These are phyloP conservation scores for Glomus cerebriforme DNA, from an alignment of 192 early-diverging fungal species.

Conservation along the genomic window DNA sequence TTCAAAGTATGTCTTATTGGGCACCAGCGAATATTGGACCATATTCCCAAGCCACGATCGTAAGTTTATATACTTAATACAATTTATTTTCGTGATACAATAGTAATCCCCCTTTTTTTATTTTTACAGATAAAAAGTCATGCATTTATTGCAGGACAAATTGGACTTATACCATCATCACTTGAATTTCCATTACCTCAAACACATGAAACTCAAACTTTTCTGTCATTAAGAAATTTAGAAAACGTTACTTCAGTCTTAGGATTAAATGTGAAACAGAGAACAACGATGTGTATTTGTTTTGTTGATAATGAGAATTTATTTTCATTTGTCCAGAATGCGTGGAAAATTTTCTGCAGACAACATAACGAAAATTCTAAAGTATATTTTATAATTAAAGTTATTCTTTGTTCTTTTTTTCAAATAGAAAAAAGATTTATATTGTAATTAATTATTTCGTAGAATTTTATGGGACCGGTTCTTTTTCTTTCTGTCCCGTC, in stretches of 20 bases:
- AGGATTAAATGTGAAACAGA: conserved; percentile 36
- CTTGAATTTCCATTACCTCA: conserved; percentile 54
- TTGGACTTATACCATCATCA: conserved; percentile 68
- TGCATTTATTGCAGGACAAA: conserved; percentile 77
- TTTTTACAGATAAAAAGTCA: conserved; percentile 53
- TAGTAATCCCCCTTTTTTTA: neutral
- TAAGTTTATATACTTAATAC: conserved; percentile 32
- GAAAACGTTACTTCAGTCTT: conserved; percentile 48
- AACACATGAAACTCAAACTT: conserved; percentile 38
- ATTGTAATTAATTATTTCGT: neutral
- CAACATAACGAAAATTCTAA: neutral
- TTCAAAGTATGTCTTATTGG: conserved; percentile 87
- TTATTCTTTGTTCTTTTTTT: neutral
- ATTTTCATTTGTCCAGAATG: conserved; percentile 36
- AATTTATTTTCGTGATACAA: neutral
- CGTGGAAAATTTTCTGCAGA: conserved; percentile 38
- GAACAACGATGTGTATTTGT: conserved; percentile 56
- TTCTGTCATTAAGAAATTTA: conserved; percentile 58
- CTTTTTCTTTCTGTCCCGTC: conserved; percentile 60
- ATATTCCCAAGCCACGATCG: conserved; percentile 73
- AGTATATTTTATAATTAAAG: neutral
- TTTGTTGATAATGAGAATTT: conserved; percentile 51
- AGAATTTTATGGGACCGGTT: conserved; percentile 39
- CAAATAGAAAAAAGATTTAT: neutral
- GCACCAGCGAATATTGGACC: conserved; percentile 89